Base-by-base conservation (phyloP, 179 eudicot species). In the Actinidia arguta region DNA sequence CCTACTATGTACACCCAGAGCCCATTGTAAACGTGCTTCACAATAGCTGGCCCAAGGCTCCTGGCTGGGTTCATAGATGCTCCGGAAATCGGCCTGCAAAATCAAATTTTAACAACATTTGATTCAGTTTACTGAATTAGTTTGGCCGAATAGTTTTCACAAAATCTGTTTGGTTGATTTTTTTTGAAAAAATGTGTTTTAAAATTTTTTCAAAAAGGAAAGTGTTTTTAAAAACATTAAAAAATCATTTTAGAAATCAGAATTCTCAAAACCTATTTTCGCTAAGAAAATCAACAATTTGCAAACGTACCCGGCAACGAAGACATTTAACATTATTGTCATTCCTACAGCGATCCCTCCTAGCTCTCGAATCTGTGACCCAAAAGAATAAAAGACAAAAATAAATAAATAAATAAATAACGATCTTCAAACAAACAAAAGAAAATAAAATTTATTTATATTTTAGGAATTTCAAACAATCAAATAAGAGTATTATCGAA, bases 21-120 rank as follows among this genome's bases (percentile, higher is more conserved):
- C 24, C 94, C 94, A 68, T 88, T 83, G 22, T 86, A 92, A 5
- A 72, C 85, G 31, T 83, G 85, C 79, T 80, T 87, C 10, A 94
- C 90, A 10, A 94, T 73, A 20, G 76, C 76, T 24, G 96, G 98
- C 24, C 98, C 98, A 73, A 94, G 70, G 83, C 93, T 91, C 76
- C 98, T 87, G 22, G 96, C 96, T 16, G 98, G 96, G 82, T 94
- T 94, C 98, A 94, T 92, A 3, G 96, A 90, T 63, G 94, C 98
- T 84, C 98, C 96, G 7, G 94, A 92, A 44, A 92, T 82, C 5
- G 91, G 87, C 88, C 96, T 94, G 85, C 81, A 66, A 74, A 8
- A 17, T 22, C 27, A n/a, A 47, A 71, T 66, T 36, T 18, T 39
- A 6, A 18, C 4, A n/a, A 9, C 10, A 22, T 4, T 72, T 72